These are phyloP conservation scores for Ammopiptanthus mongolicus DNA, from an alignment of 306 rosid genomes.

Conservation along the genomic window DNA sequence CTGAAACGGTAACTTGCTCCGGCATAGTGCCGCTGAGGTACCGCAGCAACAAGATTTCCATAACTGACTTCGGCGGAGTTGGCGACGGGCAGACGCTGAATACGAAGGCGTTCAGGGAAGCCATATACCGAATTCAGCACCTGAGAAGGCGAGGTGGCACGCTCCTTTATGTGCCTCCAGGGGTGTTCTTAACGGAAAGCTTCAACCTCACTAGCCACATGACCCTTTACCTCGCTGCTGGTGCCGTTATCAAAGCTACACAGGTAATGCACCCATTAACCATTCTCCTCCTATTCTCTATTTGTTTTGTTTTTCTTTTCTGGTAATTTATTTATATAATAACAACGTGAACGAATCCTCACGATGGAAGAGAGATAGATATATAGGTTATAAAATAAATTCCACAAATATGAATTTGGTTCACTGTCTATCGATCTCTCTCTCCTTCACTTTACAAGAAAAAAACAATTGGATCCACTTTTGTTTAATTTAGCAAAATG, in stretches of 20 bases:
- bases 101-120: constrained; percentile 69
- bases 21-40: constrained; percentile 49
- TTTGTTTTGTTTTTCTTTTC: no score
- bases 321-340: no score
- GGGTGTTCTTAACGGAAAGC: constrained; percentile 71
- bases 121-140: constrained; percentile 63
- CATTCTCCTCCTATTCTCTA: not conserved
- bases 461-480: no score
- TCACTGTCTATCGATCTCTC: no score
- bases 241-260: constrained; percentile 83
- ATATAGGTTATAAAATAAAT: no score
- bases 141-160: constrained; percentile 68
- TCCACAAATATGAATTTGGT: no score
- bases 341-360: no score
- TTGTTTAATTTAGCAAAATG: no score
- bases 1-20: constrained; percentile 53
- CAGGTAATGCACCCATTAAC: constrained; percentile 37
- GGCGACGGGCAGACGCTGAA: constrained; percentile 76
- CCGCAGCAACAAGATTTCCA: constrained; percentile 61
- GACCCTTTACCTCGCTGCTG: constrained; percentile 81
- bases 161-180: constrained; percentile 70
- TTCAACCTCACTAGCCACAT: constrained; percentile 81
- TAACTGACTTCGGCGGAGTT: constrained; percentile 64
- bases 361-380: no score
- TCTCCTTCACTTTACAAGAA: no score